Base-by-base conservation (phyloP, 495 filamentous ascomycete genomes). In the Penicillium subrubescens region DNA sequence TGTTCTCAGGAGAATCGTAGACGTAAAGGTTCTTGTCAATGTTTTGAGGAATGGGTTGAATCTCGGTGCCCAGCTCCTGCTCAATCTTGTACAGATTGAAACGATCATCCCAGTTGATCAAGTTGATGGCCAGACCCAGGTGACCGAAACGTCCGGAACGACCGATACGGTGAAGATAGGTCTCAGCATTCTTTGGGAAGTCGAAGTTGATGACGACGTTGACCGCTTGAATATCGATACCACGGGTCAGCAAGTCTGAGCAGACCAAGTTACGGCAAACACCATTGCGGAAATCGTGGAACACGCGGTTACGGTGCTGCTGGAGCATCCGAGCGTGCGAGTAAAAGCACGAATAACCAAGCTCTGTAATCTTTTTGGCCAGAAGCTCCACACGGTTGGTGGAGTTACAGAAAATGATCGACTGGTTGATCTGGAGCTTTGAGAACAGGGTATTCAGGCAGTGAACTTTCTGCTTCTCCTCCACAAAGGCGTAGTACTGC, bases 201-300 rank as follows among this genome's bases (percentile, higher is more conserved):
- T 99, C 95, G 70, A 99, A 99, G 78, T 99, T 99, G 84, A 99
- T 99, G 68, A 99, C 95, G 54, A 99, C 95, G 68, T 99, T 99
- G 67, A 99, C 95, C 21, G 96, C 95, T 81, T 99, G 95, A 68
- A 99, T 99, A 78, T 99, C 95, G 71, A 99, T 99, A 84, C 95
- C 95, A 72, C 95, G 94, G 62, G 95, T 99, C 35, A 99, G 86
- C 33, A 99, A 84, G 79, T 99, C 95, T 1, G 95, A 99, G 78
- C 95, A 99, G 59, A 99, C 95, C 10, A 99, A 86, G 73, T 99
- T 99, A 63, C 95, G 93, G 78, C 93, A 97, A 59, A 96, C 92
- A 60, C 95, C 95, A 67, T 97, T 98, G 57, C 95, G 88, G 82
- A 99, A 99, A 74, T 99, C 95, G 78, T 99, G 95, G 82, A 99